Evolutionary conservation across 768 basidiomycete genomes (phyloP).

Genomic region (Gloeostereum incarnatum): DNA sequence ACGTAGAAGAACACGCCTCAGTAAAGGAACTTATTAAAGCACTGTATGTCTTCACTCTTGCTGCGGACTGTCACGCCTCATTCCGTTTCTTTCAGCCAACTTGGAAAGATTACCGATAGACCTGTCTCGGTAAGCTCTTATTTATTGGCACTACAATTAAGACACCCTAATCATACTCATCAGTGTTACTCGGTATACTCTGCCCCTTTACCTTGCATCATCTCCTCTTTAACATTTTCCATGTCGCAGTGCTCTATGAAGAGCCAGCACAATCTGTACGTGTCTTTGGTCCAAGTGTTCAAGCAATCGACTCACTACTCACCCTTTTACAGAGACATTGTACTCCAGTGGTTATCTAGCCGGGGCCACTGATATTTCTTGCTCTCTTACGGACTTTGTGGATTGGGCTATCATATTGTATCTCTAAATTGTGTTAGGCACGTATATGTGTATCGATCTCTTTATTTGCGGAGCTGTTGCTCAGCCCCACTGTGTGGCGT

Average conservation of each 20-base stretch:
- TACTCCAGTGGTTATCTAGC: conserved; percentile 79
- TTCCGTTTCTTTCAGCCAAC: conserved; percentile 33
- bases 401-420: background rate
- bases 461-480: too few relatives aligned
- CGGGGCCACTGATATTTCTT: conserved; percentile 46
- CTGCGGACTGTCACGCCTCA: background rate
- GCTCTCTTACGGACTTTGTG: background rate
- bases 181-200: conserved; percentile 63
- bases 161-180: too few relatives aligned
- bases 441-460: background rate
- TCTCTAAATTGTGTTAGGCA: background rate
- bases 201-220: background rate
- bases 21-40: conserved; percentile 78
- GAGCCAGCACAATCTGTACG: conserved; percentile 86
- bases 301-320: background rate
- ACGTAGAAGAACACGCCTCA: conserved; percentile 63
- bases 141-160: background rate
- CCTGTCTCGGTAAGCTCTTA: conserved; percentile 73
- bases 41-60: conserved; percentile 1
- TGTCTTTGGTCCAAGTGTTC: conserved; percentile 1
- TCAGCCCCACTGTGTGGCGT: too few relatives aligned
- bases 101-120: conserved; percentile 72
- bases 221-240: conserved; percentile 2
- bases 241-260: conserved; percentile 83
- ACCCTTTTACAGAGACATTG: conserved; percentile 44